These are phyloP conservation scores for Emericellopsis atlantica DNA, from an alignment of 2,329 filamentous ascomycete species.

Conservation along the genomic window DNA sequence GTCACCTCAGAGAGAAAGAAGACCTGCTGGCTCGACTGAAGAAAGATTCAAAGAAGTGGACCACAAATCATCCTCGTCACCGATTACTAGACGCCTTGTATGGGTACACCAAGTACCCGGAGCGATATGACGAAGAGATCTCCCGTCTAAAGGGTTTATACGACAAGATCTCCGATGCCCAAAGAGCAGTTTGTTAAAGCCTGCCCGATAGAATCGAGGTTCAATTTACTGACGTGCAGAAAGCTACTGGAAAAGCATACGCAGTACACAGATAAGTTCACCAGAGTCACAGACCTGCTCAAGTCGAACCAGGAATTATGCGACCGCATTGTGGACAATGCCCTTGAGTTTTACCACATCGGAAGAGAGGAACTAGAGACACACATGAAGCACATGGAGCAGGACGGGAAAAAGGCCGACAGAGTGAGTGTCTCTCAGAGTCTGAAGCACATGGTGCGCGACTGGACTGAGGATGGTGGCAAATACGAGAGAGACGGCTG, in stretches of 20 bases:
- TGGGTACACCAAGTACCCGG: slow-evolving; percentile 21
- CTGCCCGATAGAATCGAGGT: neutral
- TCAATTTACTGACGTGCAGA: neutral
- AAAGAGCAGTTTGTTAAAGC: slow-evolving; percentile 13
- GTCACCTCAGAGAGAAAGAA: slow-evolving; percentile 17
- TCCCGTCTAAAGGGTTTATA: slow-evolving; percentile 21
- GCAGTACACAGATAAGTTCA: slow-evolving; percentile 42
- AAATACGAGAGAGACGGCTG: slow-evolving; percentile 27
- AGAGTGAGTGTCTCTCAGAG: slow-evolving; percentile 36
- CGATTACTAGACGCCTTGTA: slow-evolving; percentile 25
- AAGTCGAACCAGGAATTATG: slow-evolving; percentile 31
- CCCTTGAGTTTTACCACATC: slow-evolving; percentile 32
- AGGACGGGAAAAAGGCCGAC: slow-evolving; percentile 25
- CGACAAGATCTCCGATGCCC: slow-evolving; percentile 18
- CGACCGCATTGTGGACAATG: slow-evolving; percentile 28
- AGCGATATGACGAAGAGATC: slow-evolving; percentile 21
- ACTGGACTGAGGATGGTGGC: slow-evolving; percentile 37
- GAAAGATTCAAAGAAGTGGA: slow-evolving; percentile 15
- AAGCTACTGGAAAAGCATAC: slow-evolving; percentile 41
- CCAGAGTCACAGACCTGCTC: slow-evolving; percentile 26
- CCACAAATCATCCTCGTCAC: slow-evolving; percentile 21
- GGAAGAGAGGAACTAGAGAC: slow-evolving; percentile 27
- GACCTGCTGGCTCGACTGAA: slow-evolving; percentile 16
- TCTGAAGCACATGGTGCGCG: slow-evolving; percentile 43
- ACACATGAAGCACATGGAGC: slow-evolving; percentile 23